These are phyloP conservation scores for Kregervanrija pseudodelftensis DNA, from an alignment of 805 yeast species.

Conservation along the genomic window DNA sequence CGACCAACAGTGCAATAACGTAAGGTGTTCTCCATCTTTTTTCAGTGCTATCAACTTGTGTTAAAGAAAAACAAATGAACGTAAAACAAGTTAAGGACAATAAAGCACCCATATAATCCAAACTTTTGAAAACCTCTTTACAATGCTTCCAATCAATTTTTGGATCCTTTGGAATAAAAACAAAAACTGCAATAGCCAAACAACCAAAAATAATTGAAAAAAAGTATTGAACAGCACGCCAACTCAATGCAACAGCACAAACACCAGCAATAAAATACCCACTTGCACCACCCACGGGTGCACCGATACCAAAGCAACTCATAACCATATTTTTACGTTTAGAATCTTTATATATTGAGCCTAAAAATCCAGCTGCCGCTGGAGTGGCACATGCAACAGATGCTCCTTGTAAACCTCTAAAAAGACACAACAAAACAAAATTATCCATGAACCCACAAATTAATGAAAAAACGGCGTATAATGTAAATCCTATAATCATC, in stretches of 20 bases:
- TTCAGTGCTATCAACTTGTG: slow-evolving; percentile 35
- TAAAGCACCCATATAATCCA: slow-evolving; percentile 39
- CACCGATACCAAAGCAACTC: slow-evolving; percentile 39
- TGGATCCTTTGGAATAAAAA: slow-evolving; percentile 32
- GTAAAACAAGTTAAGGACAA: slow-evolving; percentile 34
- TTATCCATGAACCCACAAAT: slow-evolving; percentile 32
- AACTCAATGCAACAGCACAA: slow-evolving; percentile 30
- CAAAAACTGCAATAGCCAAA: slow-evolving; percentile 15
- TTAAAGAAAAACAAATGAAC: slow-evolving; percentile 36
- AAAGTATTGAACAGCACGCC: slow-evolving; percentile 38
- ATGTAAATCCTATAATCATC: slow-evolving; percentile 28
- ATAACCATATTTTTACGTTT: slow-evolving; percentile 34
- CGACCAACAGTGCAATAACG: slow-evolving; percentile 35
- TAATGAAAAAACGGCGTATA: slow-evolving; percentile 28
- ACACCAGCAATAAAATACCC: slow-evolving; percentile 41
- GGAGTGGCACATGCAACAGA: slow-evolving; percentile 38
- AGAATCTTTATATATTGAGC: slow-evolving; percentile 34
- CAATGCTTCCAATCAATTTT: slow-evolving; percentile 21
- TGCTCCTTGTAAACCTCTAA: slow-evolving; percentile 39
- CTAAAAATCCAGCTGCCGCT: slow-evolving; percentile 40
- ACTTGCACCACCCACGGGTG: slow-evolving; percentile 39
- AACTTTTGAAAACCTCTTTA: slow-evolving; percentile 15
- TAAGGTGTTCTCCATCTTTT: slow-evolving; percentile 40
- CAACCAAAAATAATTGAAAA: slow-evolving; percentile 31
- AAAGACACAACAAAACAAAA: slow-evolving; percentile 32